Conservation (phyloP, 257 asterid species). For the Solanum infundibuliforme region DNA sequence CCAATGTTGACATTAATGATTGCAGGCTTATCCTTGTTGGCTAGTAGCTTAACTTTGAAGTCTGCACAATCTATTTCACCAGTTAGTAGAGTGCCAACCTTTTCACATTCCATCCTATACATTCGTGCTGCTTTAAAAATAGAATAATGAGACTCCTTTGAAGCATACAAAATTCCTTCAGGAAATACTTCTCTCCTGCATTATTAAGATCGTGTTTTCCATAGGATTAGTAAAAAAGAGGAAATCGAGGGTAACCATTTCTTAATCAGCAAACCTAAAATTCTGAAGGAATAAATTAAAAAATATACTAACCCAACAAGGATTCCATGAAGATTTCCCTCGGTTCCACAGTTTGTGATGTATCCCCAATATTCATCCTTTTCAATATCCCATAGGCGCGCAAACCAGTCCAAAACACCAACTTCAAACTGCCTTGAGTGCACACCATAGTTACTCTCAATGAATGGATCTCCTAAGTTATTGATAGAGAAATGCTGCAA, state of each 20-base stretch:
- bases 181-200: constrained; percentile 95
- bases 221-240: not conserved
- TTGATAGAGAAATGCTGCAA: constrained; percentile 92
- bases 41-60: constrained; percentile 53
- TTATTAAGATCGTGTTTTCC: constrained; percentile 3
- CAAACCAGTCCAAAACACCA: constrained; percentile 95
- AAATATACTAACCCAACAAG: constrained; percentile 61
- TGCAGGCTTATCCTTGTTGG: constrained; percentile 80
- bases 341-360: constrained; percentile 95
- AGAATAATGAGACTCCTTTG: constrained; percentile 91
- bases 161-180: constrained; percentile 85
- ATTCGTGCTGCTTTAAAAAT: constrained; percentile 94
- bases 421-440: constrained; percentile 97
- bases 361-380: constrained; percentile 90
- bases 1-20: constrained; percentile 90
- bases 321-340: constrained; percentile 96
- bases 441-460: constrained; percentile 92
- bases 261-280: not conserved
- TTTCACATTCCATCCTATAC: constrained; percentile 93
- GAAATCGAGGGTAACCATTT: not conserved
- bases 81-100: constrained; percentile 65
- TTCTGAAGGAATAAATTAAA: not conserved
- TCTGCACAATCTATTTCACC: constrained; percentile 91
- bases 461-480: constrained; percentile 93
- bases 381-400: constrained; percentile 85